A percentile compares a stretch with the other conserved stretches of the same genome.
phyloP scores from a whole-genome alignment of 345 rosid species.

The Passiflora organensis region DNA sequence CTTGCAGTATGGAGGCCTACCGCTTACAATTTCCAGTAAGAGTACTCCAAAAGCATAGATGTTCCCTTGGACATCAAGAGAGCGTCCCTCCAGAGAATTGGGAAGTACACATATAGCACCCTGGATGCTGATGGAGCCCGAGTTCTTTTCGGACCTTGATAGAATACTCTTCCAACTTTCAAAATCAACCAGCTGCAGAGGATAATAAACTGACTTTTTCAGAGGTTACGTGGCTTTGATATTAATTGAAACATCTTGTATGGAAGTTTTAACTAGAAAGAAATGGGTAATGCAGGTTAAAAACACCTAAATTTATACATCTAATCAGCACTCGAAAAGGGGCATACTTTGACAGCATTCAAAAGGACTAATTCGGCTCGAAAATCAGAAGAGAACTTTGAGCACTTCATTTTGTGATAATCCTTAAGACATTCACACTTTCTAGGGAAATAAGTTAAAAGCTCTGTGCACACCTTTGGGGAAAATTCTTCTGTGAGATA shows the following conservation, averaged over 20 bases:
- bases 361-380: no score
- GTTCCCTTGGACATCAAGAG: conserved; percentile 77
- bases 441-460: not conserved
- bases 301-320: no score
- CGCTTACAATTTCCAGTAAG: conserved; percentile 80
- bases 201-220: no score
- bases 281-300: no score
- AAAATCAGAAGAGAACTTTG: no score
- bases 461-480: conserved; percentile 58
- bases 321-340: no score
- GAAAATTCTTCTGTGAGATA: conserved; percentile 95
- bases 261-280: no score
- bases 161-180: conserved; percentile 96
- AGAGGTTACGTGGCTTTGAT: no score
- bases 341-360: no score
- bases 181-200: conserved; percentile 81
- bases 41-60: conserved; percentile 85
- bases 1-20: conserved; percentile 82
- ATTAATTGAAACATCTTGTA: no score
- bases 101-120: conserved; percentile 80
- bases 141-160: conserved; percentile 80
- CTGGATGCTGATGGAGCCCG: conserved; percentile 61
- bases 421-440: not conserved
- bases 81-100: conserved; percentile 64
- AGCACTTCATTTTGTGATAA: not conserved